phyloP scores from a whole-genome alignment of 2,329 filamentous ascomycete genomes.

The Aspergillus sclerotialis region DNA sequence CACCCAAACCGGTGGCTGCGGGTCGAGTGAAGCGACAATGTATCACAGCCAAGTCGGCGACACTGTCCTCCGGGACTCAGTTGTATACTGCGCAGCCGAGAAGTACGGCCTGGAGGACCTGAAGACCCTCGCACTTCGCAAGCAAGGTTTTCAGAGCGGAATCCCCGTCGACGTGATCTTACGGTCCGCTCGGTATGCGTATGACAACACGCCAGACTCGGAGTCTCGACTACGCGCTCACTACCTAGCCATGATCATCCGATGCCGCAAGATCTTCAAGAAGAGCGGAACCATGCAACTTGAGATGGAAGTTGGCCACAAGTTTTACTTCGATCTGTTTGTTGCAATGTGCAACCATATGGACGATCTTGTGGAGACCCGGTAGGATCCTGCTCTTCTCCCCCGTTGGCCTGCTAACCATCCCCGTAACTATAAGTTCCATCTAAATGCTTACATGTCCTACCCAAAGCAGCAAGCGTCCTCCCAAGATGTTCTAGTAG shows the following conservation, averaged over 20 bases:
- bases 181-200: slow-evolving; percentile 87
- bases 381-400: slow-evolving; percentile 47
- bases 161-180: slow-evolving; percentile 90
- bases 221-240: slow-evolving; percentile 91
- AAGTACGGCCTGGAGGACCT: slow-evolving; percentile 87
- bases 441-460: slow-evolving; percentile 16
- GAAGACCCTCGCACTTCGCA: slow-evolving; percentile 83
- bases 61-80: slow-evolving; percentile 81
- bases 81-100: slow-evolving; percentile 88
- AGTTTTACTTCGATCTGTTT: slow-evolving; percentile 97
- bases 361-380: slow-evolving; percentile 87
- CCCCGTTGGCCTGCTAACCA: slow-evolving; percentile 8
- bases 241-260: slow-evolving; percentile 95
- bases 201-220: slow-evolving; percentile 87
- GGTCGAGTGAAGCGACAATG: slow-evolving; percentile 66
- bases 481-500: not conserved
- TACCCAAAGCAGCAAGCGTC: slow-evolving; percentile 10
- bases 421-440: slow-evolving; percentile 9
- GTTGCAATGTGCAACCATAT: slow-evolving; percentile 98
- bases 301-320: slow-evolving; percentile 93
- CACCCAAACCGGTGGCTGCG: slow-evolving; percentile 51
- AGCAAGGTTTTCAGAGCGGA: slow-evolving; percentile 88
- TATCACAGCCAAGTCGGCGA: slow-evolving; percentile 68
- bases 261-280: slow-evolving; percentile 96
- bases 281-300: slow-evolving; percentile 97